phyloP scores from a whole-genome alignment of 345 rosid genomes.

The Brassica incana region DNA sequence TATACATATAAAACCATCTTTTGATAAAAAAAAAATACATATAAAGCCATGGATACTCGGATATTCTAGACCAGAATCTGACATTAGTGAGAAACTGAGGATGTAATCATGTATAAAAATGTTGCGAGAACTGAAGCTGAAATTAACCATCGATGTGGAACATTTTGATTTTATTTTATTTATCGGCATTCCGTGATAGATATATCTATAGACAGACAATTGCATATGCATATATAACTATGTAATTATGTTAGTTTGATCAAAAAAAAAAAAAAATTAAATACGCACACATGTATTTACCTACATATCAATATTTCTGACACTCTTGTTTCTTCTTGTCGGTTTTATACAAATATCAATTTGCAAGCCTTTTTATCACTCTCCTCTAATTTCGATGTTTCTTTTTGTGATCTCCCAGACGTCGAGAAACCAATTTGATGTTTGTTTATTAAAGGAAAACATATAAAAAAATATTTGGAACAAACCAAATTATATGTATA shows the following conservation, averaged over 20 bases:
- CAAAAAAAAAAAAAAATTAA: neutral
- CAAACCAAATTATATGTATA: no score
- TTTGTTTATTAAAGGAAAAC: neutral
- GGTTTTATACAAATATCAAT: conserved; percentile 3
- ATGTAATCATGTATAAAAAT: neutral
- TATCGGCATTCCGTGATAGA: neutral
- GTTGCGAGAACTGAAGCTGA: neutral
- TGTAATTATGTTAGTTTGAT: no score
- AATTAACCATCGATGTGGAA: neutral
- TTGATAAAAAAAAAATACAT: no score
- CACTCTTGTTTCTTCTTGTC: conserved; percentile 39
- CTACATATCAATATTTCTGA: conserved; percentile 28
- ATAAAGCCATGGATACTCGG: neutral
- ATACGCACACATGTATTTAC: conserved; percentile 25
- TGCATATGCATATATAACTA: conserved; percentile 2
- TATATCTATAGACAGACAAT: neutral
- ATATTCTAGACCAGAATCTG: neutral
- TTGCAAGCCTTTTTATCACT: neutral
- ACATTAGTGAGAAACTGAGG: neutral
- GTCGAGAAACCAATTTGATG: conserved; percentile 32
- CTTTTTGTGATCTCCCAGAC: conserved; percentile 38
- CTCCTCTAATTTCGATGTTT: conserved; percentile 36
- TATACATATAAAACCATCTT: no score
- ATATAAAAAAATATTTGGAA: no score
- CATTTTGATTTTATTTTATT: no score